phyloP scores from a whole-genome alignment of 495 filamentous ascomycete species.

The Penicillium robsamsonii region DNA sequence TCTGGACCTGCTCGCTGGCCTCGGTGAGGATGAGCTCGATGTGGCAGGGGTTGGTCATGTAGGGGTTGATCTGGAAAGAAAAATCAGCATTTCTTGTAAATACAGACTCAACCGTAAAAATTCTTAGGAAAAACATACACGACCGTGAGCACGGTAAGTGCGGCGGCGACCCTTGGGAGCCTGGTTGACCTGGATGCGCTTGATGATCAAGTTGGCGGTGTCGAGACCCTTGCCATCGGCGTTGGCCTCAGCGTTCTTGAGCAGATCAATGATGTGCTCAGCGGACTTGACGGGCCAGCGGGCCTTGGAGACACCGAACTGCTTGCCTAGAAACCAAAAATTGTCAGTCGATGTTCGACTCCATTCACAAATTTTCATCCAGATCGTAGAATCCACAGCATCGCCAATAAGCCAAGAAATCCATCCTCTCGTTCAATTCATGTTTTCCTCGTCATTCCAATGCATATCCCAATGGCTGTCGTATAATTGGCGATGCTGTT shows the following conservation, averaged over 20 bases:
- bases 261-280: slow-evolving; percentile 92
- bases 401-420: slow-evolving; percentile 19
- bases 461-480: slow-evolving; percentile 9
- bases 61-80: slow-evolving; percentile 85
- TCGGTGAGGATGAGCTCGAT: slow-evolving; percentile 99
- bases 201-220: slow-evolving; percentile 91
- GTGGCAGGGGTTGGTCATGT: slow-evolving; percentile 99
- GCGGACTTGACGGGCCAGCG: slow-evolving; percentile 99
- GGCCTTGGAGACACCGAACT: slow-evolving; percentile 93
- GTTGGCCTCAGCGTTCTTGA: slow-evolving; percentile 99
- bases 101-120: too few relatives aligned
- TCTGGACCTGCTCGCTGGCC: slow-evolving; percentile 80
- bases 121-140: slow-evolving; percentile 64
- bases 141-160: slow-evolving; percentile 99
- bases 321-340: slow-evolving; percentile 71
- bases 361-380: slow-evolving; percentile 9
- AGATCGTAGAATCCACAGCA: slow-evolving; percentile 21
- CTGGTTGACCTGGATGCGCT: slow-evolving; percentile 99
- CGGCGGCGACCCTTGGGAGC: slow-evolving; percentile 96
- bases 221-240: slow-evolving; percentile 99
- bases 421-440: neutral
- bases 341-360: slow-evolving; percentile 24
- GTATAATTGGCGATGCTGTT: slow-evolving; percentile 6
- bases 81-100: neutral
- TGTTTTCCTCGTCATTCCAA: neutral